These are phyloP conservation scores for Metschnikowia corniflorae DNA, from an alignment of 805 yeast species.

Conservation along the genomic window DNA sequence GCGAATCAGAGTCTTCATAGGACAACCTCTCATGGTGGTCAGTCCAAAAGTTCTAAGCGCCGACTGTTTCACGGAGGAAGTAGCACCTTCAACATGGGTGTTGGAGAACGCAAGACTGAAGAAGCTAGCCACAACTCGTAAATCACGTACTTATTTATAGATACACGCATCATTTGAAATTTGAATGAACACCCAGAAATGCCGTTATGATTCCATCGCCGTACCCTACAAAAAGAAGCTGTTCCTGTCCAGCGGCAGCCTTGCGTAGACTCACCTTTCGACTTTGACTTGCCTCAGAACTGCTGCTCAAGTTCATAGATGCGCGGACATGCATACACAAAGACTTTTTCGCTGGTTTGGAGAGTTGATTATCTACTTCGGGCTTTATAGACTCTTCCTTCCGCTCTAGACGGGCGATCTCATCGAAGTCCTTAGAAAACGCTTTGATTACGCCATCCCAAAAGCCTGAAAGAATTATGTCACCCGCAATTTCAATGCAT, in stretches of 20 bases:
- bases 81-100: constrained; percentile 14
- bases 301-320: not conserved
- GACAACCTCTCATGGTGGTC: constrained; percentile 10
- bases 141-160: not conserved
- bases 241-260: constrained; percentile 10
- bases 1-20: constrained; percentile 4
- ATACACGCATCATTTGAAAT: constrained; percentile 1
- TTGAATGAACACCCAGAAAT: constrained; percentile 4
- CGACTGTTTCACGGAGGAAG: constrained; percentile 31
- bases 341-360: constrained; percentile 14
- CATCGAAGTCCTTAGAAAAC: constrained; percentile 7
- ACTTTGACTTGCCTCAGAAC: constrained; percentile 1
- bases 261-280: constrained; percentile 10
- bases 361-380: constrained; percentile 3
- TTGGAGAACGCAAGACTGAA: constrained; percentile 2
- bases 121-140: not conserved
- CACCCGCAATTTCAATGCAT: constrained; percentile 12
- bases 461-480: constrained; percentile 34
- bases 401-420: constrained; percentile 9
- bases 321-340: constrained; percentile 11
- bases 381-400: constrained; percentile 15
- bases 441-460: constrained; percentile 50
- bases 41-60: constrained; percentile 23
- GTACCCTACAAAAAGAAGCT: constrained; percentile 47
- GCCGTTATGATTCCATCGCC: constrained; percentile 53